Percentiles rank a stretch among this genome's conserved stretches.
These are phyloP conservation scores for Sarcodon aspratus DNA, from an alignment of 768 basidiomycete genomes.

Conservation along the genomic window DNA sequence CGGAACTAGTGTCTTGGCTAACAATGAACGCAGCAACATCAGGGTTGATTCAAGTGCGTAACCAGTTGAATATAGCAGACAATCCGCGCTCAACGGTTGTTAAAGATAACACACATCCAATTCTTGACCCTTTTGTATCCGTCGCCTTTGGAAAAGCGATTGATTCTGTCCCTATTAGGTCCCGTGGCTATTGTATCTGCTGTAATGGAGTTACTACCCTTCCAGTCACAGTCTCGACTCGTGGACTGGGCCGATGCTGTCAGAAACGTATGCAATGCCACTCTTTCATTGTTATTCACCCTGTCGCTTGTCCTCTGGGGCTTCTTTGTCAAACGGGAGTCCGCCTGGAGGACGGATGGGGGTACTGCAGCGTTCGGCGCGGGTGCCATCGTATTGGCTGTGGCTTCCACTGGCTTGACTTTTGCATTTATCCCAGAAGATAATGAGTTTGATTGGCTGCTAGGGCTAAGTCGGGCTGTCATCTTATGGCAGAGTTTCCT, in stretches of 20 bases:
- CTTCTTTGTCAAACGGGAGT: conserved; percentile 72
- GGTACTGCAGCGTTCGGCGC: conserved; percentile 91
- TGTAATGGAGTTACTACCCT: conserved; percentile 72
- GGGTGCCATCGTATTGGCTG: conserved; percentile 73
- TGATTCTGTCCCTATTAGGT: conserved; percentile 79
- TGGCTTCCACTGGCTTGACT: conserved; percentile 76
- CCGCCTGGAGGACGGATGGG: conserved; percentile 95
- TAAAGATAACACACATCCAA: conserved; percentile 92
- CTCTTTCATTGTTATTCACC: conserved; percentile 92
- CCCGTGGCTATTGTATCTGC: conserved; percentile 83
- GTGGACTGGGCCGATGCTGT: conserved; percentile 53
- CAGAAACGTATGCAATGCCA: conserved; percentile 91
- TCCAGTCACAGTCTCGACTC: conserved; percentile 36
- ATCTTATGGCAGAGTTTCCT: conserved; percentile 96
- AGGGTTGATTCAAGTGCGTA: conserved; percentile 70
- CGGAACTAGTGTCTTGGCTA: conserved; percentile 69
- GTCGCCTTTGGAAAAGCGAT: conserved; percentile 73
- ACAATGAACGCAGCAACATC: conserved; percentile 81
- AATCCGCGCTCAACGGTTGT: not conserved
- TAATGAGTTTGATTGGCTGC: conserved; percentile 88
- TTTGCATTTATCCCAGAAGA: conserved; percentile 77
- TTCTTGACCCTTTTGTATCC: conserved; percentile 94
- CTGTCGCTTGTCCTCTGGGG: conserved; percentile 89
- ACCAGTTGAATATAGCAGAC: not conserved
- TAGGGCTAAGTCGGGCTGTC: conserved; percentile 80